Evolutionary conservation across 2,329 filamentous ascomycete genomes (phyloP).

Genomic region (Aureobasidium sp.): DNA sequence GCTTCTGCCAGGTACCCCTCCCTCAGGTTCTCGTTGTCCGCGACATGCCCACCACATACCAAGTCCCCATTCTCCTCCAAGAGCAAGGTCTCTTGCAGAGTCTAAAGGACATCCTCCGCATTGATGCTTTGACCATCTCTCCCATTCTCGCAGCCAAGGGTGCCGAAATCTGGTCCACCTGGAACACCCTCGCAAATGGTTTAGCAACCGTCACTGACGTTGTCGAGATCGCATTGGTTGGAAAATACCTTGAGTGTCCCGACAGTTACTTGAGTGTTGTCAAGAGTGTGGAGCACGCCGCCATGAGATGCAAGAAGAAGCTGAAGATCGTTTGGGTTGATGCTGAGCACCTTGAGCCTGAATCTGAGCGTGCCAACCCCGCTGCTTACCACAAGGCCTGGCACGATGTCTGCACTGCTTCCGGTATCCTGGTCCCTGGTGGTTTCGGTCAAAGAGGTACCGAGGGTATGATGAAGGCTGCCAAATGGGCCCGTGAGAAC

Average conservation of each 20-base stretch:
- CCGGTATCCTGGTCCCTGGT: constrained; percentile 60
- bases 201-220: constrained; percentile 60
- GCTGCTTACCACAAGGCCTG: constrained; percentile 62
- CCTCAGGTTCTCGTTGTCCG: constrained; percentile 82
- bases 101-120: constrained; percentile 58
- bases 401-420: constrained; percentile 20
- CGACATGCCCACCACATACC: constrained; percentile 85
- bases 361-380: constrained; percentile 54
- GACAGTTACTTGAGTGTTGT: constrained; percentile 80
- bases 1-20: constrained; percentile 77
- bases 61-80: constrained; percentile 86
- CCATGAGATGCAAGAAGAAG: constrained; percentile 77
- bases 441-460: constrained; percentile 78
- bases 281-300: constrained; percentile 84
- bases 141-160: constrained; percentile 56
- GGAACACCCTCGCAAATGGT: constrained; percentile 64
- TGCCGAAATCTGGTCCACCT: constrained; percentile 65
- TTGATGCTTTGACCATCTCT: constrained; percentile 48
- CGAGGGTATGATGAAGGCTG: constrained; percentile 82
- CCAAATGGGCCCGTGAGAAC: constrained; percentile 79
- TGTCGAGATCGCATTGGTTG: constrained; percentile 79
- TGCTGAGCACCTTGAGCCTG: constrained; percentile 71
- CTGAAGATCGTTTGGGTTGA: constrained; percentile 81
- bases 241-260: constrained; percentile 80
- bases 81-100: constrained; percentile 67